Base-by-base conservation (phyloP, 1,284 basidiomycete genomes). In the Cronartium quercuum region DNA sequence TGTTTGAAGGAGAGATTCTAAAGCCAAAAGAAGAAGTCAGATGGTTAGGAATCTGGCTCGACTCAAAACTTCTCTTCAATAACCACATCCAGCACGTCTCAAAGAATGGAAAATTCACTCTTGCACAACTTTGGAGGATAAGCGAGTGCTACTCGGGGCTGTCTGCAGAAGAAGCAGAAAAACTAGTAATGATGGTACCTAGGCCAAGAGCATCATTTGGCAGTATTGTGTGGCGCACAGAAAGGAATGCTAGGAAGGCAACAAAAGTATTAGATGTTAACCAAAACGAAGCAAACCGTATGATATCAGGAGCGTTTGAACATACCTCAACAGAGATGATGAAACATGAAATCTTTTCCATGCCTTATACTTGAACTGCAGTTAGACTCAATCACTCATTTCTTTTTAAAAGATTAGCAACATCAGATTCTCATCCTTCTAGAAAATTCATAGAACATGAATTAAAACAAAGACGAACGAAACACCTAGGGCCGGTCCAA, bases 11-110 rank as follows among this genome's bases (percentile, higher is more conserved):
- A 0, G 29, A 29, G 35, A 15, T 21, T 5, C 29, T 51, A 0
- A 5, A 21, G 1, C 42, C 37, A 1, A 21, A 0, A 24, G n/a
- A 44, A 47, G n/a, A 66, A 15, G 42, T 66, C 40, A 66, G 29
- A 51, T 66, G 65, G 65, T 37, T 67, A 35, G 65, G 65, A 6
- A n/a, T 24, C n/a, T 57, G 51, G 51, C 5, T 57, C 1, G 51
- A 57, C n/a, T 18, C 51, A 2, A 57, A 57, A 57, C 6, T 57
- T 5, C 13, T 6, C 0, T 68, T 68, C 37, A 38, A 58, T 0
- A n/a, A 34, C 3, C 55, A 68, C 1, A 18, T 68, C 0, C 13
- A 68, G 1, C 34, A 35, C 1, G 18, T 15, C 34, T n/a, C n/a
- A 4, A 38, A 62, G 7, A 34, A 62, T 1, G 18, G 10, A 2